Conservation (phyloP, 1,284 basidiomycete genomes). For the Bothia castanella region DNA sequence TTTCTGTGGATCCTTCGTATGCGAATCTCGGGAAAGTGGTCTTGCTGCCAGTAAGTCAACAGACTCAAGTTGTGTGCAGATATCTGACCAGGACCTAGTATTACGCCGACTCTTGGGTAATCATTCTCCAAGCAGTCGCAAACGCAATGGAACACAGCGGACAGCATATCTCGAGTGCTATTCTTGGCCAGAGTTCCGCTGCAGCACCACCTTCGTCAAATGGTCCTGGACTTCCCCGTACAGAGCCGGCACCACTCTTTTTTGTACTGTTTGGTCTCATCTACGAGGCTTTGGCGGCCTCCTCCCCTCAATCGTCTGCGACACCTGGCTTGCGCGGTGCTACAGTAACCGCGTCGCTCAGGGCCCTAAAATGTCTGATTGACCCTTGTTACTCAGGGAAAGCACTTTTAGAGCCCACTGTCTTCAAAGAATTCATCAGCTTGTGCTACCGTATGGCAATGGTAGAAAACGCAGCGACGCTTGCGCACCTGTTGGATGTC, state of each 20-base stretch:
- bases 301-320: slow-evolving; percentile 55
- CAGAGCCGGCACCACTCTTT: slow-evolving; percentile 81
- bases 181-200: slow-evolving; percentile 62
- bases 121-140: slow-evolving; percentile 85
- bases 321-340: slow-evolving; percentile 40
- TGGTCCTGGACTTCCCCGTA: slow-evolving; percentile 33
- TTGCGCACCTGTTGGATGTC: slow-evolving; percentile 73
- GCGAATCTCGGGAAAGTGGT: slow-evolving; percentile 88
- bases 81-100: slow-evolving; percentile 55
- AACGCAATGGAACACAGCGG: slow-evolving; percentile 74
- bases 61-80: not conserved
- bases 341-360: slow-evolving; percentile 70
- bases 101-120: slow-evolving; percentile 80
- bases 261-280: slow-evolving; percentile 90
- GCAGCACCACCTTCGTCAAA: slow-evolving; percentile 24
- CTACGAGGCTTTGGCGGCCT: slow-evolving; percentile 81
- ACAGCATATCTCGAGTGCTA: slow-evolving; percentile 67
- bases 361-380: slow-evolving; percentile 77
- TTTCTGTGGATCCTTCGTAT: slow-evolving; percentile 77
- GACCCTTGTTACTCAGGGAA: slow-evolving; percentile 77
- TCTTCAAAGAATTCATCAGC: slow-evolving; percentile 89
- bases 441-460: slow-evolving; percentile 88
- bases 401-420: slow-evolving; percentile 71
- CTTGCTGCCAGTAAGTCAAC: slow-evolving; percentile 71
- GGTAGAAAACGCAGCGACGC: slow-evolving; percentile 75